These are phyloP conservation scores for Omphalea diandra DNA, from an alignment of 441 rosid species.

Conservation along the genomic window DNA sequence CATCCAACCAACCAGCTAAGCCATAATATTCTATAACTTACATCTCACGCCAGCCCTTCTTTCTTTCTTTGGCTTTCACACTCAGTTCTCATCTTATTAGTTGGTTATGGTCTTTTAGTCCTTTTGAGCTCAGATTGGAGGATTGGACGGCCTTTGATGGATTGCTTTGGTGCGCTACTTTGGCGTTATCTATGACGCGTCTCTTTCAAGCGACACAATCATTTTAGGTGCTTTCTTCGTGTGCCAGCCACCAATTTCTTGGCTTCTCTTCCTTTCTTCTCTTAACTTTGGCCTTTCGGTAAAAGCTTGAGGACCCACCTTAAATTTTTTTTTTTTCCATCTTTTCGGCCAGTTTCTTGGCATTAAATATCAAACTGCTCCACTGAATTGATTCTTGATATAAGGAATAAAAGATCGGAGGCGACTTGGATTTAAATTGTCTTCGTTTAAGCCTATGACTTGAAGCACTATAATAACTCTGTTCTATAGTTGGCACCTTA, in stretches of 20 bases:
- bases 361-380: neutral
- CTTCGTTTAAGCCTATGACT: neutral
- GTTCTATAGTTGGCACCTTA: neutral
- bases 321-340: neutral
- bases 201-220: slow-evolving; percentile 23
- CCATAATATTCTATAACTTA: neutral
- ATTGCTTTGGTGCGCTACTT: slow-evolving; percentile 5
- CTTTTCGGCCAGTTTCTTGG: neutral
- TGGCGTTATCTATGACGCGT: neutral
- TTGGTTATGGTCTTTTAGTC: neutral
- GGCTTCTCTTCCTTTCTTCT: neutral
- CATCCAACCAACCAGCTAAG: slow-evolving; percentile 4
- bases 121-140: neutral
- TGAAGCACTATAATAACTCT: neutral
- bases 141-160: neutral
- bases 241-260: neutral
- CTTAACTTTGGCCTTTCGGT: slow-evolving; percentile 19
- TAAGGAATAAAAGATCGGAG: neutral
- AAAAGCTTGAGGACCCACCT: neutral
- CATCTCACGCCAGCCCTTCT: slow-evolving; percentile 9
- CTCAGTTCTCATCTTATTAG: neutral
- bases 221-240: slow-evolving; percentile 15
- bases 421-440: too few species aligned
- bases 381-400: neutral
- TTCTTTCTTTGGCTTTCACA: neutral